These are phyloP conservation scores for Aristolochia californica DNA, from an alignment of 164 flowering plant genomes.

Conservation along the genomic window DNA sequence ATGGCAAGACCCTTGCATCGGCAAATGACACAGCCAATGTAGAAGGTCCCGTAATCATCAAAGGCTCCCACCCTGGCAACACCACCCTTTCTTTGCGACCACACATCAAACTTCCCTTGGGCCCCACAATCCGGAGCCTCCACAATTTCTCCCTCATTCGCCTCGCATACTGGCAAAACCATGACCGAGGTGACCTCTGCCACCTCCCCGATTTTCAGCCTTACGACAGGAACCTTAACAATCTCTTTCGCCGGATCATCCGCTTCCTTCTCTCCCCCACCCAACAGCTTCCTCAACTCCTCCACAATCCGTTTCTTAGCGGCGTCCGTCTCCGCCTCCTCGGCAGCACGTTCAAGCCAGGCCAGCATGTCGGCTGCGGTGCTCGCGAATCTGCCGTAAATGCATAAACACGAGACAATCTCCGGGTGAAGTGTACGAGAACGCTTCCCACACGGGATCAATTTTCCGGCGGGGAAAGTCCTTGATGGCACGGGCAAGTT, in stretches of 20 bases:
- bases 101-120: slow-evolving; percentile 66
- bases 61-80: slow-evolving; percentile 70
- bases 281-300: slow-evolving; percentile 28
- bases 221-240: slow-evolving; percentile 67
- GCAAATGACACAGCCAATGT: slow-evolving; percentile 58
- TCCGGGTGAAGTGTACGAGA: slow-evolving; percentile 41
- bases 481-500: slow-evolving; percentile 74
- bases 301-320: slow-evolving; percentile 29
- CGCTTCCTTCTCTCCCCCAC: slow-evolving; percentile 12
- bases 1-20: slow-evolving; percentile 70
- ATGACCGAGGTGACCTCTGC: slow-evolving; percentile 53
- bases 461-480: slow-evolving; percentile 59
- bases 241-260: slow-evolving; percentile 1
- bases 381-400: slow-evolving; percentile 56
- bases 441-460: slow-evolving; percentile 57
- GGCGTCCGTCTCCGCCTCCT: slow-evolving; percentile 36
- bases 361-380: slow-evolving; percentile 26
- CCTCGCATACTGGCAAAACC: slow-evolving; percentile 54
- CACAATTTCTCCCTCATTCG: slow-evolving; percentile 32
- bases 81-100: slow-evolving; percentile 63
- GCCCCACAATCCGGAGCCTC: slow-evolving; percentile 52
- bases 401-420: slow-evolving; percentile 70
- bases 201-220: slow-evolving; percentile 66
- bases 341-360: slow-evolving; percentile 42
- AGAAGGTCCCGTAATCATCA: slow-evolving; percentile 25